Evolutionary conservation across 1,284 basidiomycete genomes (phyloP).

Genomic region (Pterulicium gracile): DNA sequence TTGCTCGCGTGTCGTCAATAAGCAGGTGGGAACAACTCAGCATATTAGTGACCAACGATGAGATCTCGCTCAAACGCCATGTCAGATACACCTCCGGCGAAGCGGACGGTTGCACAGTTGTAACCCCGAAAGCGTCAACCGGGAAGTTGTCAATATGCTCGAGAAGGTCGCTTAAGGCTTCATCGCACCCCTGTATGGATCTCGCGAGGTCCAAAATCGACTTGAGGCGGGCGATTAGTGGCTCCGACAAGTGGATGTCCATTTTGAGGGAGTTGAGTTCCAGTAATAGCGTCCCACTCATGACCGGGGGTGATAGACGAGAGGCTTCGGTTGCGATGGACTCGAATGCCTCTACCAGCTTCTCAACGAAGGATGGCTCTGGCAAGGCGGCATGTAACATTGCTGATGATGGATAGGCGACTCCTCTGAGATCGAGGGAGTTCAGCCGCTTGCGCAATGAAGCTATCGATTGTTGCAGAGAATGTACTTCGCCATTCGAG

Average conservation of each 20-base stretch:
- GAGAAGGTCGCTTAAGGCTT: conserved; percentile 68
- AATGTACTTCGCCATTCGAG: conserved; percentile 15
- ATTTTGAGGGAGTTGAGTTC: conserved; percentile 49
- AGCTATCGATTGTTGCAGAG: conserved; percentile 17
- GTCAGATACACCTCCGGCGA: conserved; percentile 56
- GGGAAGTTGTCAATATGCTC: conserved; percentile 76
- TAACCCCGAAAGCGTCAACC: conserved; percentile 36
- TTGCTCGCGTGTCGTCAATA: conserved; percentile 44
- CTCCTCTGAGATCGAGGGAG: conserved; percentile 47
- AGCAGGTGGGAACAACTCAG: conserved; percentile 27
- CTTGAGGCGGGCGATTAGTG: conserved; percentile 38
- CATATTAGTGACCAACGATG: conserved; percentile 36
- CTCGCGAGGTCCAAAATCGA: conserved; percentile 40
- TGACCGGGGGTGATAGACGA: conserved; percentile 30
- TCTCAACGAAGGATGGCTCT: conserved; percentile 29
- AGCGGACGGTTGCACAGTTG: conserved; percentile 25
- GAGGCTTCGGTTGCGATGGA: conserved; percentile 33
- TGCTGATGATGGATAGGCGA: conserved; percentile 31
- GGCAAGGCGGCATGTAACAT: conserved; percentile 38
- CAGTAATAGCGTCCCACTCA: conserved; percentile 29
- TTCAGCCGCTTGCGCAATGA: conserved; percentile 46
- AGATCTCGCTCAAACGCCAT: conserved; percentile 52
- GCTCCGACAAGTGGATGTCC: conserved; percentile 43
- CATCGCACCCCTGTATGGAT: conserved; percentile 47
- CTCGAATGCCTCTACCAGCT: conserved; percentile 35